Conservation (phyloP, 1,284 basidiomycete genomes). For the Cutaneotrichosporon spelunceum region DNA sequence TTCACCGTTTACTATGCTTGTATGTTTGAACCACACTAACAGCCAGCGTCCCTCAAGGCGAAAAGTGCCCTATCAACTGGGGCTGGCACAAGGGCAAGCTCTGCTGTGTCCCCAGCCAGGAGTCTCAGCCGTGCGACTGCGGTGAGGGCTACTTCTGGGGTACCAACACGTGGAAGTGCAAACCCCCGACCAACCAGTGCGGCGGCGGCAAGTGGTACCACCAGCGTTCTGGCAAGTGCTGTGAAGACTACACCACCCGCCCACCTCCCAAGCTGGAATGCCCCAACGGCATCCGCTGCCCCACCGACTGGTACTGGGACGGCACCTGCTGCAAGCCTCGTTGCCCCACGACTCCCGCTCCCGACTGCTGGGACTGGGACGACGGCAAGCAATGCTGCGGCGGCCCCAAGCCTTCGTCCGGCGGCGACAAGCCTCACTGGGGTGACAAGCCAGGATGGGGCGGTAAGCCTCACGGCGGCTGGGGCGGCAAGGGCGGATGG, state of each 20-base stretch:
- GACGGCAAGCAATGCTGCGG: conserved; percentile 33
- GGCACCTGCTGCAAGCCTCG: conserved; percentile 32
- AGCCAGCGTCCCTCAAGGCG: background rate
- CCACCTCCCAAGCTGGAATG: conserved; percentile 33
- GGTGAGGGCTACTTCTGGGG: conserved; percentile 45
- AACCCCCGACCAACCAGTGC: conserved; percentile 2
- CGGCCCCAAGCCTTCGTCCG: conserved; percentile 13
- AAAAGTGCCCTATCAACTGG: conserved; percentile 7
- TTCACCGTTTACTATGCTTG: background rate
- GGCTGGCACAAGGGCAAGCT: background rate
- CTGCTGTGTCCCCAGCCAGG: conserved; percentile 5
- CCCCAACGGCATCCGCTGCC: conserved; percentile 39
- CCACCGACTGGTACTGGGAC: conserved; percentile 48
- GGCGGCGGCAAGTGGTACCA: conserved; percentile 26
- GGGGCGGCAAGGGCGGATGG: background rate
- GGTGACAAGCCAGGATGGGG: conserved; percentile 3
- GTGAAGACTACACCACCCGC: conserved; percentile 29
- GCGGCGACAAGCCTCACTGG: background rate
- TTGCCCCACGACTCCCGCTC: conserved; percentile 30
- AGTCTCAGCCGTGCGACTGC: conserved; percentile 33
- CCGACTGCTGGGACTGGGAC: conserved; percentile 44
- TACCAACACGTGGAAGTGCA: conserved; percentile 25
- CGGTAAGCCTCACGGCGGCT: background rate
- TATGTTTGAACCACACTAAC: background rate
- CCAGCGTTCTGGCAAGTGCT: conserved; percentile 33